Evolutionary conservation across 305 asterid species (phyloP).

Genomic region (Solanum aculeatissimum): DNA sequence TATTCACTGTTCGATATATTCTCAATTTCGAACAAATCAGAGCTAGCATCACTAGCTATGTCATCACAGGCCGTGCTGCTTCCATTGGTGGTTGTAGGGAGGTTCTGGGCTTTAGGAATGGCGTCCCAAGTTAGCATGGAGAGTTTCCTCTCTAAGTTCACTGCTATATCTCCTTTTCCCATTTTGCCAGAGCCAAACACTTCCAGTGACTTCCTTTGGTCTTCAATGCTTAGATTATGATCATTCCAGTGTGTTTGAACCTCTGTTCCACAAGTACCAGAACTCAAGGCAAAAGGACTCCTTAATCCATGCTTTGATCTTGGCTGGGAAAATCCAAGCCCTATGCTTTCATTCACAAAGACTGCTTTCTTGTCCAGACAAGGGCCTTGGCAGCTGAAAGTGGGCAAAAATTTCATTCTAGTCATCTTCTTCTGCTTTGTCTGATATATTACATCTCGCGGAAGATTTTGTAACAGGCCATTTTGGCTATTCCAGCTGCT

Average conservation of each 20-base stretch:
- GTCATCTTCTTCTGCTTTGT: constrained; percentile 29
- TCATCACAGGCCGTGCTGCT: constrained; percentile 42
- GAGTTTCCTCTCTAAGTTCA: constrained; percentile 64
- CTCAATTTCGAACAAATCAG: constrained; percentile 81
- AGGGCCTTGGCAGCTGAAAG: constrained; percentile 45
- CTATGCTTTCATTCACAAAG: constrained; percentile 4
- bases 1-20: constrained; percentile 36
- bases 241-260: constrained; percentile 33
- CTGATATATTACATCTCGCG: constrained; percentile 1
- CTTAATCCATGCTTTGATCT: constrained; percentile 3
- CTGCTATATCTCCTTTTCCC: constrained; percentile 33
- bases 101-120: constrained; percentile 26
- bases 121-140: constrained; percentile 99
- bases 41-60: constrained; percentile 79
- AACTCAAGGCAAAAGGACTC: not conserved
- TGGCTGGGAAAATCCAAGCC: constrained; percentile 7
- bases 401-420: constrained; percentile 24
- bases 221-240: constrained; percentile 10
- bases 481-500: constrained; percentile 48
- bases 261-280: constrained; percentile 20
- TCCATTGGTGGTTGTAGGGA: constrained; percentile 18
- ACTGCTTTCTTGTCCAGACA: constrained; percentile 50
- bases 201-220: constrained; percentile 48
- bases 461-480: constrained; percentile 10
- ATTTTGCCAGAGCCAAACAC: constrained; percentile 49